Evolutionary conservation across 495 filamentous ascomycete genomes (phyloP).

Genomic region (Neurospora africana): DNA sequence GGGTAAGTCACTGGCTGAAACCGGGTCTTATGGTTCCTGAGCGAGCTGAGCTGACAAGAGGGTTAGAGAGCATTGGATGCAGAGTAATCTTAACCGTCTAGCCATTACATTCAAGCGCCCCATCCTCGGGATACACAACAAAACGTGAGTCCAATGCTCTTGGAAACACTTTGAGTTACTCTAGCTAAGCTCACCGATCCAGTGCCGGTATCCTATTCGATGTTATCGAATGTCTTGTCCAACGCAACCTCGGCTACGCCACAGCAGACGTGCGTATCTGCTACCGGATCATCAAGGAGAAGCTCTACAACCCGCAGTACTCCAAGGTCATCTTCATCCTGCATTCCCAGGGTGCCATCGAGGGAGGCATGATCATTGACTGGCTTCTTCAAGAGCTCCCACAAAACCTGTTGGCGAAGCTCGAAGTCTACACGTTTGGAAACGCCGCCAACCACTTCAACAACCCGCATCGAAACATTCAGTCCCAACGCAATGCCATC

Average conservation of each 20-base stretch:
- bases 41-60: slow-evolving; percentile 5
- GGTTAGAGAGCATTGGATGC: slow-evolving; percentile 45
- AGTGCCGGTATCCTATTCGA: slow-evolving; percentile 59
- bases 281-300: slow-evolving; percentile 46
- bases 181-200: neutral
- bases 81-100: slow-evolving; percentile 60
- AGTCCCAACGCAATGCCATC: slow-evolving; percentile 12
- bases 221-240: slow-evolving; percentile 63
- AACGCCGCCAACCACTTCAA: slow-evolving; percentile 83
- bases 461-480: slow-evolving; percentile 48
- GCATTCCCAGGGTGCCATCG: slow-evolving; percentile 76
- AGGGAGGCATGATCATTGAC: slow-evolving; percentile 64
- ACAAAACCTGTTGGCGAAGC: slow-evolving; percentile 50
- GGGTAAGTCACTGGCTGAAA: slow-evolving; percentile 32
- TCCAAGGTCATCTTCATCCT: slow-evolving; percentile 67
- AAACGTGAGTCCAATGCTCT: slow-evolving; percentile 36
- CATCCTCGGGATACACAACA: slow-evolving; percentile 74
- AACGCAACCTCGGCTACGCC: slow-evolving; percentile 63
- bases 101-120: slow-evolving; percentile 65
- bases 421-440: slow-evolving; percentile 83
- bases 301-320: slow-evolving; percentile 45
- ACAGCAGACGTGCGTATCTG: slow-evolving; percentile 56
- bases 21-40: neutral
- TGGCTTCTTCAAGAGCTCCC: slow-evolving; percentile 70
- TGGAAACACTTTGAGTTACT: neutral